phyloP scores from a whole-genome alignment of 2,329 filamentous ascomycete species.

The Hyphodiscus sp. region DNA sequence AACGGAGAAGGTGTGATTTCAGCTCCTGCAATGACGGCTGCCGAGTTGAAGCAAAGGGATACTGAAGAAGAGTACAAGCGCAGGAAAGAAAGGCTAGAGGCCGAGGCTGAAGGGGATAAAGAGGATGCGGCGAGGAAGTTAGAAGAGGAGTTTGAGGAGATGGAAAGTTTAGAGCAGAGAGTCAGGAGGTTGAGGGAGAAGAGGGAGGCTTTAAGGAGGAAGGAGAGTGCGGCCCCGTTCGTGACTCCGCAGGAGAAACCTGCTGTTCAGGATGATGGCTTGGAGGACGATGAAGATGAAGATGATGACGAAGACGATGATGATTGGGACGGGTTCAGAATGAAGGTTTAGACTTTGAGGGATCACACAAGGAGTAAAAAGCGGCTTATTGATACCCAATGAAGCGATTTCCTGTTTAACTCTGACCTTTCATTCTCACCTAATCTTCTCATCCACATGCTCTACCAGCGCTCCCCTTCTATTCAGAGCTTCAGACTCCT shows the following conservation, averaged over 20 bases:
- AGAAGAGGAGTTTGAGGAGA: constrained; percentile 75
- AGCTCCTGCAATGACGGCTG: constrained; percentile 60
- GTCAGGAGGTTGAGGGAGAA: constrained; percentile 63
- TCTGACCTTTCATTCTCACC: not conserved
- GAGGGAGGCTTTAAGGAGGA: constrained; percentile 56
- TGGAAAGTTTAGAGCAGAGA: constrained; percentile 70
- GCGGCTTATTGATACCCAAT: not conserved
- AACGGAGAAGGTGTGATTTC: constrained; percentile 53
- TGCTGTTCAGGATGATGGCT: constrained; percentile 1
- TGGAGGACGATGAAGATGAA: constrained; percentile 10
- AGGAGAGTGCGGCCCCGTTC: constrained; percentile 23
- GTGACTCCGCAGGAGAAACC: not conserved
- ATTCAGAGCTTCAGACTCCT: not conserved
- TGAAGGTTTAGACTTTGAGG: constrained; percentile 1
- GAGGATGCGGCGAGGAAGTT: constrained; percentile 70
- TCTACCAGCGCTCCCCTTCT: not conserved
- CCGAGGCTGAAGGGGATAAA: constrained; percentile 56
- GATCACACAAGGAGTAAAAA: not conserved
- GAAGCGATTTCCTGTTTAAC: not conserved
- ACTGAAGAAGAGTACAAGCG: constrained; percentile 43
- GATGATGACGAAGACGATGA: constrained; percentile 13
- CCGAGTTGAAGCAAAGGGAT: constrained; percentile 51
- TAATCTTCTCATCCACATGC: not conserved
- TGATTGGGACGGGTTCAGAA: constrained; percentile 15
- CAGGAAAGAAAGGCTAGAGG: constrained; percentile 43